phyloP scores from a whole-genome alignment of 192 early-diverging fungal genomes.

The Podila horticola region DNA sequence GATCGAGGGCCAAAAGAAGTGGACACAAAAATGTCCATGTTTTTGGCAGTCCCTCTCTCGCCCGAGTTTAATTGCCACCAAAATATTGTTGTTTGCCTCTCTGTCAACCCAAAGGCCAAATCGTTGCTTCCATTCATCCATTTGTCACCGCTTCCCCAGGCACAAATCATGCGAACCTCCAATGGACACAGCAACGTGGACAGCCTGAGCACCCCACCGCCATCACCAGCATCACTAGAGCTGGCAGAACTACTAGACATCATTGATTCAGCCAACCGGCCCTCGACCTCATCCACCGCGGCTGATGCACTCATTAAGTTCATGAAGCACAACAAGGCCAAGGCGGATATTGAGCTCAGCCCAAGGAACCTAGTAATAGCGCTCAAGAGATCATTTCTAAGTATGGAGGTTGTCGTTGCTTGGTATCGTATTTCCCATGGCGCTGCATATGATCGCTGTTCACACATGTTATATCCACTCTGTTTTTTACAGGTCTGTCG shows the following conservation, averaged over 20 bases:
- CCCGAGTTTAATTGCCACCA: background rate
- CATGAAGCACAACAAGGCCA: constrained; percentile 6
- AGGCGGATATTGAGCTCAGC: background rate
- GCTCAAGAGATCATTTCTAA: constrained; percentile 13
- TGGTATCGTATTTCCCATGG: background rate
- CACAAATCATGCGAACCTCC: background rate
- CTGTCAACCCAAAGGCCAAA: background rate
- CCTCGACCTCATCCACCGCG: background rate
- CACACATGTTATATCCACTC: too few relatives aligned
- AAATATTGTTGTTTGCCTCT: background rate
- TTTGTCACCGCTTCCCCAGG: background rate
- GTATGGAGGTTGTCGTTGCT: background rate
- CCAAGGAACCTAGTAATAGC: constrained; percentile 20
- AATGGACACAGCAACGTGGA: background rate
- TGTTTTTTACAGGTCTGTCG: background rate
- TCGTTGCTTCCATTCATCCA: background rate
- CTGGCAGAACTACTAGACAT: background rate
- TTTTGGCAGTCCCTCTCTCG: background rate
- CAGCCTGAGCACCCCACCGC: background rate
- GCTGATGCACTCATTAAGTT: constrained; percentile 9
- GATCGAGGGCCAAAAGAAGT: background rate
- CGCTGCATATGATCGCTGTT: too few relatives aligned
- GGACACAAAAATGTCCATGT: too few relatives aligned
- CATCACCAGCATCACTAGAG: background rate
- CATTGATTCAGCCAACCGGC: background rate